Percentiles rank a stretch among this genome's conserved stretches.
These are phyloP conservation scores for Coemansia sp. DNA, from an alignment of 192 early-diverging fungal species.

Conservation along the genomic window DNA sequence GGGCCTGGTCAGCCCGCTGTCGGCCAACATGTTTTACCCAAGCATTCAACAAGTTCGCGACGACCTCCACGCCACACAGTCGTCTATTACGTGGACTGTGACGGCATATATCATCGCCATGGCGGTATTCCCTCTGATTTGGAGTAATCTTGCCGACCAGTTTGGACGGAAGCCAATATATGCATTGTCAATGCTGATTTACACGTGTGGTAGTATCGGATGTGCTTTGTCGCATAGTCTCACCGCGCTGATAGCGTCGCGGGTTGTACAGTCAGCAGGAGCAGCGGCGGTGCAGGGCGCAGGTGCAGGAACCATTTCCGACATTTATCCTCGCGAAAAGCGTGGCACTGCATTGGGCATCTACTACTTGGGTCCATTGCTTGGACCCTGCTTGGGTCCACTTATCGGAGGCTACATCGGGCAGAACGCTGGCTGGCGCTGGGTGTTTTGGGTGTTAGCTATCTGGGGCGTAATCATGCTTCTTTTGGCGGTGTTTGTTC, in stretches of 20 bases:
- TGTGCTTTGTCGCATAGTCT: conserved; percentile 50
- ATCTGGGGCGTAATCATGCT: conserved; percentile 60
- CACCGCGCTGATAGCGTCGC: conserved; percentile 47
- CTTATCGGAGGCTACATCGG: conserved; percentile 61
- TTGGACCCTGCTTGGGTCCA: conserved; percentile 60
- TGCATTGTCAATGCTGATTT: conserved; percentile 47
- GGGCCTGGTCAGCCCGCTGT: conserved; percentile 55
- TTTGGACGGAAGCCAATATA: conserved; percentile 58
- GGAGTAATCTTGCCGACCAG: conserved; percentile 58
- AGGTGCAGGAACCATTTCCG: conserved; percentile 58
- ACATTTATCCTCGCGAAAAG: conserved; percentile 57
- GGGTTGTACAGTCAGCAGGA: conserved; percentile 56
- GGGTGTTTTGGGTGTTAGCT: conserved; percentile 62
- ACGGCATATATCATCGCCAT: conserved; percentile 54
- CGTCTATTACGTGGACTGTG: conserved; percentile 50
- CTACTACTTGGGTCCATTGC: conserved; percentile 56
- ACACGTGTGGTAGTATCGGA: conserved; percentile 49
- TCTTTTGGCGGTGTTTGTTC: conserved; percentile 54
- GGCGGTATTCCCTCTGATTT: conserved; percentile 59
- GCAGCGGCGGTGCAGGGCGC: conserved; percentile 55
- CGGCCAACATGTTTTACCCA: conserved; percentile 58
- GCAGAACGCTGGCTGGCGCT: conserved; percentile 57
- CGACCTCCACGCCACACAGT: conserved; percentile 48
- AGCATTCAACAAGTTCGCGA: conserved; percentile 42
- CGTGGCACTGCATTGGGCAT: conserved; percentile 61